Base-by-base conservation (phyloP, 116 monocot genomes). In the Papilionanthe hybrid region DNA sequence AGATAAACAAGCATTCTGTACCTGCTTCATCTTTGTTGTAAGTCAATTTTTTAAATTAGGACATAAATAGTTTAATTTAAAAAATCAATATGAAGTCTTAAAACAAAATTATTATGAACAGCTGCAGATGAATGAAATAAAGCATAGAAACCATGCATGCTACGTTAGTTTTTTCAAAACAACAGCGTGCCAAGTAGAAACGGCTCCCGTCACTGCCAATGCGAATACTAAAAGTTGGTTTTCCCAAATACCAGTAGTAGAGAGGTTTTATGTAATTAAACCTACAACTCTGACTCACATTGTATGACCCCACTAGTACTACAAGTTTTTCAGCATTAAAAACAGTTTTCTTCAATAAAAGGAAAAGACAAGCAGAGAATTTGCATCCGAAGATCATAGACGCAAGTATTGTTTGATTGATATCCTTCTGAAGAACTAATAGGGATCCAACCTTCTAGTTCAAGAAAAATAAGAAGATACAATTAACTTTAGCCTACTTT, bases 1-100 rank as follows among this genome's bases (percentile, higher is more conserved):
- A 99, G 79, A 86, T 99, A 99, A 82, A 99, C 86, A 88, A 99
- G 95, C 87, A 99, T 89, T 84, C 89, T 90, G 79, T 99, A 99
- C 87, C 98, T 94, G 84, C 84, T 87, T 69, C 42, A 42, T 12
- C 44, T 4, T 44, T 20, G 15, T 43, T 20, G n/a, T 9, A 42
- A 73, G 44, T 73, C 44, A 73, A 32, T 29, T 17, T 41, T 37
- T 41, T 72, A 72, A 72, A 72, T 41, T 72, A 11, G 32, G 42
- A 72, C 9, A 72, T 72, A 20, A 41, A 72, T 42, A 13, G 37
- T 42, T 13, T 72, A 72, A 72, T 41, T 20, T 44, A 37, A 69
- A 37, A 69, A 69, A 68, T 13, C 5, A 60, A 60, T 9, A 60
- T 25, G 25, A 65, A 65, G 11, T 10, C 5, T 32, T 37, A 17